Percentiles rank a stretch among this genome's conserved stretches.
These are phyloP conservation scores for Gymnopus androsaceus DNA, from an alignment of 1,284 basidiomycete species.

Conservation along the genomic window DNA sequence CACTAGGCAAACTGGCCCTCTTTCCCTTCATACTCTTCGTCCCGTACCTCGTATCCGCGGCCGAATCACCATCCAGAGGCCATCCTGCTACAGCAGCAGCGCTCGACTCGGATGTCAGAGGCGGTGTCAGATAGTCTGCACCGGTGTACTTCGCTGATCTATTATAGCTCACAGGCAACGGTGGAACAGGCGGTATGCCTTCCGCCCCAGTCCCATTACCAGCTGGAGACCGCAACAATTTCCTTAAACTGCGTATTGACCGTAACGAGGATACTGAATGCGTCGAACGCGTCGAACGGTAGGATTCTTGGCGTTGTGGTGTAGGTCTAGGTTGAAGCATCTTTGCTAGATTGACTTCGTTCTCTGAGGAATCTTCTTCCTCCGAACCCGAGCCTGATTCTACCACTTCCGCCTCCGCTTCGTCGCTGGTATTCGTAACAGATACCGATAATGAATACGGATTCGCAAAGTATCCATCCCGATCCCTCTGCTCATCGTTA, in stretches of 20 bases:
- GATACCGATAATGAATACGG: background rate
- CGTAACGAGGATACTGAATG: conserved; percentile 4
- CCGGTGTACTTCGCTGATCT: background rate
- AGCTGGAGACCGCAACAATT: background rate
- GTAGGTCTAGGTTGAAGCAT: conserved; percentile 63
- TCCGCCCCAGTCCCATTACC: background rate
- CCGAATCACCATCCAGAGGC: background rate
- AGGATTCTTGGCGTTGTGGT: conserved; percentile 72
- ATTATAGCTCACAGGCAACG: background rate
- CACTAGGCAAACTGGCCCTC: background rate
- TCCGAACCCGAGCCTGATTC: conserved; percentile 6
- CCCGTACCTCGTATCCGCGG: conserved; percentile 2
- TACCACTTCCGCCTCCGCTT: too few species aligned
- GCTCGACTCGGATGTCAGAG: too few species aligned
- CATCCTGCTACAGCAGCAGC: background rate
- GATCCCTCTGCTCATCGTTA: background rate
- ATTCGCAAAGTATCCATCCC: background rate
- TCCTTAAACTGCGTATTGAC: conserved; percentile 2
- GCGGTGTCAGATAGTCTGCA: background rate
- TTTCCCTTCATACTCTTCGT: background rate
- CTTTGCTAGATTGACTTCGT: conserved; percentile 63
- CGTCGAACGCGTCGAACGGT: conserved; percentile 51
- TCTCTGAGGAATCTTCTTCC: conserved; percentile 50
- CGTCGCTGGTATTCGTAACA: background rate
- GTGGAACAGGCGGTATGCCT: background rate